Percentiles rank a stretch among this genome's conserved stretches.
Conservation (phyloP, 331 rosid species). For the Spiraea crenata region DNA sequence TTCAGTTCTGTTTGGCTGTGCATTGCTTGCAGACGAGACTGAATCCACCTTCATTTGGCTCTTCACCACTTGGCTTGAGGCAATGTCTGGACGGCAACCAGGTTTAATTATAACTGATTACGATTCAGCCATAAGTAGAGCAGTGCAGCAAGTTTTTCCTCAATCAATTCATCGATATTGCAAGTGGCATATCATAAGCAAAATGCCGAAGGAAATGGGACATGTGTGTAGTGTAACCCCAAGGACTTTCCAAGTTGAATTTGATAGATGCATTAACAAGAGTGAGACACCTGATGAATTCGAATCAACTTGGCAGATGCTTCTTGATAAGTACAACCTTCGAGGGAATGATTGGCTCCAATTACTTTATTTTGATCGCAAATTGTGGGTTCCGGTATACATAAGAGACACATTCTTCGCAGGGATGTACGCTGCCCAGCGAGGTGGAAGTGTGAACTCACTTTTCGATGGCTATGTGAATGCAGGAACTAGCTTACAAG, state of each 20-base stretch:
- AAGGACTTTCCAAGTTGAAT: slow-evolving; percentile 24
- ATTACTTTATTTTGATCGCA: slow-evolving; percentile 19
- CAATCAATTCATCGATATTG: slow-evolving; percentile 18
- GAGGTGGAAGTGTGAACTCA: slow-evolving; percentile 11
- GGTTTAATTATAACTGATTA: slow-evolving; percentile 18
- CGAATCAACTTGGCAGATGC: slow-evolving; percentile 26
- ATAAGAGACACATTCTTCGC: slow-evolving; percentile 18
- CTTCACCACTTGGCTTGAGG: slow-evolving; percentile 23
- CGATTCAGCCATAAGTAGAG: slow-evolving; percentile 15
- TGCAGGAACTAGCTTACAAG: slow-evolving; percentile 26
- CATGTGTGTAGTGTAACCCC: slow-evolving; percentile 13
- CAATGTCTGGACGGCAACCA: slow-evolving; percentile 24
- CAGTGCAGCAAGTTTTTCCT: slow-evolving; percentile 15
- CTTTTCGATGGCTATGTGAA: slow-evolving; percentile 28
- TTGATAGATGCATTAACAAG: slow-evolving; percentile 15
- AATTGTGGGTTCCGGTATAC: slow-evolving; percentile 20
- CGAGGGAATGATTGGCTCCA: slow-evolving; percentile 32
- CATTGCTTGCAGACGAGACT: slow-evolving; percentile 26
- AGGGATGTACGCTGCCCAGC: slow-evolving; percentile 20
- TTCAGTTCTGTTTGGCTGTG: slow-evolving; percentile 24
- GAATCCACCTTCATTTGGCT: slow-evolving; percentile 29
- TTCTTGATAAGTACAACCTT: slow-evolving; percentile 26
- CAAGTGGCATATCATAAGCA: slow-evolving; percentile 31
- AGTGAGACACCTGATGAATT: slow-evolving; percentile 22
- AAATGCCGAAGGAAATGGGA: slow-evolving; percentile 24